Evolutionary conservation across 2,329 filamentous ascomycete genomes (phyloP).

Genomic region (Cryphonectria nitschkei): DNA sequence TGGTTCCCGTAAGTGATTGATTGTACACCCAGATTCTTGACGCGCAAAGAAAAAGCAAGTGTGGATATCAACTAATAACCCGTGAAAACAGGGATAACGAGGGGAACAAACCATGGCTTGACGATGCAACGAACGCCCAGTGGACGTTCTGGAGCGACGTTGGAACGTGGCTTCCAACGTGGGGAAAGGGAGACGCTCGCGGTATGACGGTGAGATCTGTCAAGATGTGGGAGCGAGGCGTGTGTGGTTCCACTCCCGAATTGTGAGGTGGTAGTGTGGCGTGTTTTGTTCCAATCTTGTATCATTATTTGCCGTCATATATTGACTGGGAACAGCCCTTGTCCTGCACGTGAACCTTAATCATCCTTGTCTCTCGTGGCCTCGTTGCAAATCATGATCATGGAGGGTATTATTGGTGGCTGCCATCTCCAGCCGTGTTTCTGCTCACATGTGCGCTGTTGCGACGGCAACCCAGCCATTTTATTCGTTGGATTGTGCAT

Average conservation of each 20-base stretch:
- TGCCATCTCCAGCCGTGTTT: not conserved
- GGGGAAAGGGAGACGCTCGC: constrained; percentile 46
- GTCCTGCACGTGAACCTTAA: constrained; percentile 3
- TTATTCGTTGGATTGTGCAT: not conserved
- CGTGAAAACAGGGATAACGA: constrained; percentile 42
- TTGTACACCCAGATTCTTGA: not conserved
- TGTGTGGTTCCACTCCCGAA: constrained; percentile 31
- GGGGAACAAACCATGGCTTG: constrained; percentile 51
- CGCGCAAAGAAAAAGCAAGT: not conserved
- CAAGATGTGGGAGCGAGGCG: constrained; percentile 51
- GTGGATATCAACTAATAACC: constrained; percentile 5
- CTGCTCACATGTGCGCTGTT: not conserved
- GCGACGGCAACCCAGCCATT: not conserved
- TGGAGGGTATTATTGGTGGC: too few relatives aligned
- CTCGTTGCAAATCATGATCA: not conserved
- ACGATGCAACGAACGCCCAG: constrained; percentile 43
- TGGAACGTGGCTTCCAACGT: constrained; percentile 50
- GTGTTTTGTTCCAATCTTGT: not conserved
- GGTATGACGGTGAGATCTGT: constrained; percentile 52
- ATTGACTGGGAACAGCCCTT: not conserved
- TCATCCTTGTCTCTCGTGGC: constrained; percentile 8
- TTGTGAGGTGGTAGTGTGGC: constrained; percentile 17
- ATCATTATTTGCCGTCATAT: not conserved
- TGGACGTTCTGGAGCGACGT: constrained; percentile 48
- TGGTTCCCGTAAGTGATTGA: constrained; percentile 46